Percentiles rank a stretch among this genome's conserved stretches.
Evolutionary conservation across 805 yeast genomes (phyloP).

Genomic region (Metschnikowia dekortorum): DNA sequence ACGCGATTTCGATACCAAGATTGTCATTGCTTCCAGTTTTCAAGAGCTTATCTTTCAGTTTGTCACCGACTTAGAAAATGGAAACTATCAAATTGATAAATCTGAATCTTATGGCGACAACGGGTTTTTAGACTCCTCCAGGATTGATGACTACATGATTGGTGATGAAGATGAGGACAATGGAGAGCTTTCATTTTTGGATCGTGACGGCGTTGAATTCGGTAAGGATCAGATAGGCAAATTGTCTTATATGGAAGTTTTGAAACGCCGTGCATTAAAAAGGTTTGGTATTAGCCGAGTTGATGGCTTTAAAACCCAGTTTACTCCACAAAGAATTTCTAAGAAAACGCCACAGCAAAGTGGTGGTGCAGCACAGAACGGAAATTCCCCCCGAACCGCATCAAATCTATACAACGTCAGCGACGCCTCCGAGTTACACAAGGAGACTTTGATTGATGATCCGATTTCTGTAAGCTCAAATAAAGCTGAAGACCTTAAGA

Average conservation of each 20-base stretch:
- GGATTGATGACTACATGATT: conserved; percentile 39
- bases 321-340: conserved; percentile 29
- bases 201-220: conserved; percentile 35
- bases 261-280: conserved; percentile 39
- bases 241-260: conserved; percentile 38
- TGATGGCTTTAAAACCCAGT: conserved; percentile 34
- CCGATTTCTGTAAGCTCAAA: not conserved
- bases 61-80: conserved; percentile 38
- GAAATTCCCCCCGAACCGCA: conserved; percentile 1
- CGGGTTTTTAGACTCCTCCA: conserved; percentile 35
- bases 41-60: conserved; percentile 38
- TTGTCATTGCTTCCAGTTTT: conserved; percentile 21
- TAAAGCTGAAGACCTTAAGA: not conserved
- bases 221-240: conserved; percentile 25
- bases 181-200: conserved; percentile 39
- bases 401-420: conserved; percentile 5
- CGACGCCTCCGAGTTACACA: conserved; percentile 27
- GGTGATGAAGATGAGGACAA: conserved; percentile 45
- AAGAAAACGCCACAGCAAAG: not conserved
- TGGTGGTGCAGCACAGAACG: not conserved
- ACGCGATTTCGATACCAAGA: conserved; percentile 20
- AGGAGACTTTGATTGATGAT: conserved; percentile 41
- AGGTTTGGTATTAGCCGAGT: conserved; percentile 33
- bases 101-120: conserved; percentile 27
- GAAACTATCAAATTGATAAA: conserved; percentile 37